A percentile compares a stretch with the other conserved stretches of the same genome.
Conservation (phyloP, 495 filamentous ascomycete genomes). For the Xylaria intraflava region DNA sequence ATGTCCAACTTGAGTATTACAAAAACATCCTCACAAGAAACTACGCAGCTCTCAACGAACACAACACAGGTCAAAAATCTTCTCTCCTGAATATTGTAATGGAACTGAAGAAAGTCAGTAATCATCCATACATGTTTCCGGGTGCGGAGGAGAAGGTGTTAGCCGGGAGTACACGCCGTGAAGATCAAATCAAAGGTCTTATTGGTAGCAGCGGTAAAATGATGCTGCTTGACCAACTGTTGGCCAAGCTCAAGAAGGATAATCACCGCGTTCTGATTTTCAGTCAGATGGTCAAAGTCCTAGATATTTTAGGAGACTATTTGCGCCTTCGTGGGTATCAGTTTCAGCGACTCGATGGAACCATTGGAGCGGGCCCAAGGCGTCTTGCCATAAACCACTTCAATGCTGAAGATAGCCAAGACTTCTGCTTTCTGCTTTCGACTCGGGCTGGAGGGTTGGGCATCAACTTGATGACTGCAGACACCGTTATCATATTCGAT, state of each 20-base stretch:
- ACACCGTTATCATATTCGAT: conserved; percentile 96
- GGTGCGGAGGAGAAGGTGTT: conserved; percentile 85
- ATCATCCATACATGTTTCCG: conserved; percentile 96
- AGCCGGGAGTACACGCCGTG: conserved; percentile 64
- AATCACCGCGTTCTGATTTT: conserved; percentile 96
- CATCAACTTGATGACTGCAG: conserved; percentile 98
- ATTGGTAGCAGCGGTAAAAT: conserved; percentile 98
- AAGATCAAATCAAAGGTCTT: conserved; percentile 81
- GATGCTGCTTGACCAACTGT: conserved; percentile 92
- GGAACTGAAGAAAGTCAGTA: conserved; percentile 98
- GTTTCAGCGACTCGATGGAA: conserved; percentile 92
- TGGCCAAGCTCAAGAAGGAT: conserved; percentile 84
- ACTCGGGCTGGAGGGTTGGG: conserved; percentile 93
- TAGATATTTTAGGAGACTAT: conserved; percentile 93
- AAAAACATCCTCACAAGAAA: conserved; percentile 97
- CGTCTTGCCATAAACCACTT: conserved; percentile 95
- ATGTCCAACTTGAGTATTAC: conserved; percentile 95
- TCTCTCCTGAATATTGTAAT: conserved; percentile 99
- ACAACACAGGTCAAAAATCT: conserved; percentile 79
- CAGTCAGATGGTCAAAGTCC: conserved; percentile 99
- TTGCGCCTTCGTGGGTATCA: conserved; percentile 80
- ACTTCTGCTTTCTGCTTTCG: conserved; percentile 94
- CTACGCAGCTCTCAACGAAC: conserved; percentile 88
- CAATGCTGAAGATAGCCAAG: conserved; percentile 85
- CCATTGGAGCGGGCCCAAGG: conserved; percentile 76